Base-by-base conservation (phyloP, 2,329 filamentous ascomycete genomes). In the Cordyceps javanica region DNA sequence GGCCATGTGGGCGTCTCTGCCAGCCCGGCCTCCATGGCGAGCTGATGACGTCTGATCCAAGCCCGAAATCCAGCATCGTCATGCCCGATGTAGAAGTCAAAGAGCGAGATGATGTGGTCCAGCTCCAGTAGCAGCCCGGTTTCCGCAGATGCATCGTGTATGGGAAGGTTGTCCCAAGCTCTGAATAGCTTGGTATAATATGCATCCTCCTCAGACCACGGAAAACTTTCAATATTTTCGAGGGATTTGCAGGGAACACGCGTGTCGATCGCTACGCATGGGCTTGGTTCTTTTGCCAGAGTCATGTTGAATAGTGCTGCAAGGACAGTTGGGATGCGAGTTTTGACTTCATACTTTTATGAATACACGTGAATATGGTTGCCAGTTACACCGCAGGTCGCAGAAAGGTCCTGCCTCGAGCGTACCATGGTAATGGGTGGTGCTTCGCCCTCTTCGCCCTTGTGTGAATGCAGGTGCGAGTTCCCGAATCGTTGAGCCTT, bases 41-140 rank as follows among this genome's bases (percentile, higher is more conserved):
- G 26, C 52, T 66, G 63, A 54, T 67, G 65, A 10, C 62, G 63
- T 5, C 42, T 38, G 9, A 60, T 50, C 60, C 63, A 67, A 5
- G 55, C 45, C 3, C 51, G 39, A 49, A 68, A 66, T 8, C 66
- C 66, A 5, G 36, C 45, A 34, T 65, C 63, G 32, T 57, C 62
- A 55, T 64, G 62, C 11, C 48, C 46, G 26, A 67, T 66, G 52
- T 60, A 60, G 3, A 36, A 41, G 42, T 68, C 66, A 28, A 68
- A 66, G 11, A 50, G 21, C 21, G 60, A 49, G 11, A 68, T 65
- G 41, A 62, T 50, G 19, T 55, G 48, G 28, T 68, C 66, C 8
- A 68, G 62, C n/a, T 61, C 60, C 2, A 51, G 44, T 14, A 66
- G 39, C 2, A 59, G 44, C 10, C 19, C 36, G 3, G 48, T 57